Evolutionary conservation across 2,329 filamentous ascomycete genomes (phyloP).

Genomic region (Metarhizium humberi): DNA sequence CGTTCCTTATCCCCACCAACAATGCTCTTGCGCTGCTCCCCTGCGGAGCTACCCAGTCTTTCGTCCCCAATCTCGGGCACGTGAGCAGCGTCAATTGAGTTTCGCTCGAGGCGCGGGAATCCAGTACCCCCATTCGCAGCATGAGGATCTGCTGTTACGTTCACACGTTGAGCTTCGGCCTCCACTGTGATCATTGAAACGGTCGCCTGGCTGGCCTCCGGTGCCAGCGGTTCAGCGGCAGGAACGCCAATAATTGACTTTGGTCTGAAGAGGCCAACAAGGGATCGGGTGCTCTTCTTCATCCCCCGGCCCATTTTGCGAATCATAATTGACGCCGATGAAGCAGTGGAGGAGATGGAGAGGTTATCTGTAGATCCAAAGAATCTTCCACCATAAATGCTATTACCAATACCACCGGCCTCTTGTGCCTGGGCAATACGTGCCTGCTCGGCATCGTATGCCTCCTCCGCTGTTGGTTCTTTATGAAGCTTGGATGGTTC

Average conservation of each 20-base stretch:
- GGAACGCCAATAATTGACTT: slow-evolving; percentile 82
- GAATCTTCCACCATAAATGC: slow-evolving; percentile 82
- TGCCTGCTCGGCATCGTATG: slow-evolving; percentile 78
- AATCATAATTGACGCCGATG: slow-evolving; percentile 86
- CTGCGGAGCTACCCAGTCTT: slow-evolving; percentile 45
- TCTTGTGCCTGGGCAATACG: slow-evolving; percentile 90
- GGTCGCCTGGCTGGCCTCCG: slow-evolving; percentile 65
- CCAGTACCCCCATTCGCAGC: slow-evolving; percentile 63
- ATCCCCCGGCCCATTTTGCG: slow-evolving; percentile 98
- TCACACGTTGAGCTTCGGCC: slow-evolving; percentile 77
- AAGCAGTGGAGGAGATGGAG: slow-evolving; percentile 82
- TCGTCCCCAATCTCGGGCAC: slow-evolving; percentile 36
- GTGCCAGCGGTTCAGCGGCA: slow-evolving; percentile 55
- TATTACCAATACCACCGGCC: slow-evolving; percentile 81
- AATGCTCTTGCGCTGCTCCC: slow-evolving; percentile 73
- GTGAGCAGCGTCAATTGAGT: slow-evolving; percentile 61
- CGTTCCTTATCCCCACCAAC: slow-evolving; percentile 83
- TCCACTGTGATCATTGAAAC: slow-evolving; percentile 96
- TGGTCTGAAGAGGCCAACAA: slow-evolving; percentile 89
- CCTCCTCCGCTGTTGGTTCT: slow-evolving; percentile 50
- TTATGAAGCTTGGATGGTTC: slow-evolving; percentile 53
- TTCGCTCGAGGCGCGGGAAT: slow-evolving; percentile 76
- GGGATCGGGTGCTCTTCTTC: slow-evolving; percentile 84
- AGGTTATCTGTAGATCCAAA: slow-evolving; percentile 94
- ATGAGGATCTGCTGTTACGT: slow-evolving; percentile 62